Conservation (phyloP, 164 flowering plant species). For the grape (Vitis vinifera) region ASM3070453v1 NC_081805.1:12089001-12089500, state of each 20-base stretch:
- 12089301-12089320: neutral
- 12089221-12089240: neutral
- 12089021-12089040: no score
- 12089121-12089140: neutral
- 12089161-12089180: neutral
- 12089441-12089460: no score
- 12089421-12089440: no score
- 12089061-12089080: no score
- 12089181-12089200: neutral
- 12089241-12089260: neutral
- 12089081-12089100: no score
- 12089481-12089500: no score
- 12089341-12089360: no score
- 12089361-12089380: neutral
- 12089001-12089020: neutral
- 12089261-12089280: neutral
- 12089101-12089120: neutral
- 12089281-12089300: neutral
- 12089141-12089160: neutral
- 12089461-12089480: no score
- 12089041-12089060: no score
- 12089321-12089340: neutral
- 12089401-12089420: no score
- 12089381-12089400: neutral
- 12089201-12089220: neutral